phyloP scores from a whole-genome alignment of 2,329 filamentous ascomycete species.

The Plectosphaerella cucumerina region DNA sequence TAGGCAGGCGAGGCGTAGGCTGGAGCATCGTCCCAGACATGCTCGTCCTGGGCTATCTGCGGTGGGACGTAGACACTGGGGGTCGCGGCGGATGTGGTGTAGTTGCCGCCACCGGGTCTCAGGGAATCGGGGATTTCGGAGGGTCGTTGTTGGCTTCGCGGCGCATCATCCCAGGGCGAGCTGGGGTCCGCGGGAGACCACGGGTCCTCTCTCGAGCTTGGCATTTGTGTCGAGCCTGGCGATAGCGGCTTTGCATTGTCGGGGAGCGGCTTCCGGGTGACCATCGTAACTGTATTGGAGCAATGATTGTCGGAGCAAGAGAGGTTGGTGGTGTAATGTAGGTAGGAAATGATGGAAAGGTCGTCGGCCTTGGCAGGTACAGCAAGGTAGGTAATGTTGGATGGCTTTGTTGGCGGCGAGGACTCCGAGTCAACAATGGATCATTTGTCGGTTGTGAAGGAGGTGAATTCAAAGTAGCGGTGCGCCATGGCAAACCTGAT shows the following conservation, averaged over 20 bases:
- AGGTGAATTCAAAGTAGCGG: too few relatives aligned
- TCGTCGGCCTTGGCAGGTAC: too few relatives aligned
- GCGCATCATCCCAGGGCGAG: slow-evolving; percentile 19
- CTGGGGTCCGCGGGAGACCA: slow-evolving; percentile 29
- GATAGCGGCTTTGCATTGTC: slow-evolving; percentile 20
- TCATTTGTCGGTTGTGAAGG: too few relatives aligned
- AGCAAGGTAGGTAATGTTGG: too few relatives aligned
- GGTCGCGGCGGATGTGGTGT: slow-evolving; percentile 5
- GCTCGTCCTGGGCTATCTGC: slow-evolving; percentile 19
- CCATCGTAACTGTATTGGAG: slow-evolving; percentile 22
- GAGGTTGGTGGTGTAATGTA: neutral
- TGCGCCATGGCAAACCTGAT: too few relatives aligned
- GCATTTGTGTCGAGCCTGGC: slow-evolving; percentile 16
- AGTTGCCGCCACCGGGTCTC: slow-evolving; percentile 23
- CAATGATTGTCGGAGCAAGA: neutral
- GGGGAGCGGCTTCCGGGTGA: slow-evolving; percentile 34
- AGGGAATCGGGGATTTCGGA: slow-evolving; percentile 24
- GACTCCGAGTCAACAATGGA: too few relatives aligned
- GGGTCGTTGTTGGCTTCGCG: slow-evolving; percentile 5
- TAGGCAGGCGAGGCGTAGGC: slow-evolving; percentile 7
- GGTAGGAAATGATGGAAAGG: neutral
- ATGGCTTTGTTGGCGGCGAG: too few relatives aligned
- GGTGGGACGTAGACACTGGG: neutral
- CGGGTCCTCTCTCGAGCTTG: slow-evolving; percentile 22
- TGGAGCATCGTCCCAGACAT: slow-evolving; percentile 24